phyloP scores from a whole-genome alignment of 306 rosid genomes.

The Erythrophleum fordii region DNA sequence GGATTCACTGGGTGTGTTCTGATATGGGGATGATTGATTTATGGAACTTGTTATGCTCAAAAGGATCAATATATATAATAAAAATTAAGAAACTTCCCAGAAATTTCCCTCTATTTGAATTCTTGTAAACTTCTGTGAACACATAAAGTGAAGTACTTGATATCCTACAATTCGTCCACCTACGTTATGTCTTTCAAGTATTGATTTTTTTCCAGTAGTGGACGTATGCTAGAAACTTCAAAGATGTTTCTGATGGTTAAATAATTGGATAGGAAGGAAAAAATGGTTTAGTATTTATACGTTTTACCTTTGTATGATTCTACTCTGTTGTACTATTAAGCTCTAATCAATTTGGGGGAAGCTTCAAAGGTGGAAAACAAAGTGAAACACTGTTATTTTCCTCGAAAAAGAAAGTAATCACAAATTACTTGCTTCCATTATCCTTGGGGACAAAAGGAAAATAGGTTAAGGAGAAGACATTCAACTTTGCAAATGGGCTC shows the following conservation, averaged over 20 bases:
- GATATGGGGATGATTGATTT: slow-evolving; percentile 35
- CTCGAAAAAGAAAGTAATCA: neutral
- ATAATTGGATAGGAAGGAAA: slow-evolving; percentile 8
- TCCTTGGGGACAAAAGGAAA: neutral
- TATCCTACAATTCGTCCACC: neutral
- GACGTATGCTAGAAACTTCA: slow-evolving; percentile 46
- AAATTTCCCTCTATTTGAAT: slow-evolving; percentile 41
- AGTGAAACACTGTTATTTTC: neutral
- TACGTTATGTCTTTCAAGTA: slow-evolving; percentile 7
- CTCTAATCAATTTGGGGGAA: neutral
- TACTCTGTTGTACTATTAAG: too few relatives aligned
- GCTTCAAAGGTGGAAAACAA: slow-evolving; percentile 25
- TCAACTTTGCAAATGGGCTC: neutral
- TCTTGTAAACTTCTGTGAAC: neutral
- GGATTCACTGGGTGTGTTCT: slow-evolving; percentile 12
- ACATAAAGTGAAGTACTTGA: slow-evolving; percentile 37
- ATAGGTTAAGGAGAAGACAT: neutral
- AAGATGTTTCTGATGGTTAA: slow-evolving; percentile 34
- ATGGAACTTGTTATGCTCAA: slow-evolving; percentile 25
- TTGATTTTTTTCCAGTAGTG: slow-evolving; percentile 6
- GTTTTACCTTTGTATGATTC: neutral
- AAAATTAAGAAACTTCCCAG: slow-evolving; percentile 40
- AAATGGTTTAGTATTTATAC: slow-evolving; percentile 1
- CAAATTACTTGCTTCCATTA: neutral
- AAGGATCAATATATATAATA: slow-evolving; percentile 43